A percentile compares a stretch with the other conserved stretches of the same genome.
Evolutionary conservation across 1,284 basidiomycete genomes (phyloP).

Genomic region (Ceraceosorus guamensis): DNA sequence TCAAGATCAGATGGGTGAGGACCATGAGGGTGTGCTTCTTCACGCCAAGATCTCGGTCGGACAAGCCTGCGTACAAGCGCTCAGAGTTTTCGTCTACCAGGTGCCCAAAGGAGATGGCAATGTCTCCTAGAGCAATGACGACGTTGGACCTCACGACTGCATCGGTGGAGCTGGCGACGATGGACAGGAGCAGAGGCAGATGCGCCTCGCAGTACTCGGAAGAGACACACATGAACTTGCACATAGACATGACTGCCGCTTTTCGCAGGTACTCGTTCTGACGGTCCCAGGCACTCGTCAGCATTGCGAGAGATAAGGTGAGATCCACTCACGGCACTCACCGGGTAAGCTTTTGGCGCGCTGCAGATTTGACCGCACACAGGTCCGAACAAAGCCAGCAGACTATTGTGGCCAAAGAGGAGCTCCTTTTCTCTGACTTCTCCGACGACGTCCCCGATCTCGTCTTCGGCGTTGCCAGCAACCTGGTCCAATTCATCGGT

Average conservation of each 20-base stretch:
- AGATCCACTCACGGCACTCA: conserved; percentile 18
- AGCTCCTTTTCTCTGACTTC: conserved; percentile 79
- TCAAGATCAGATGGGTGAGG: conserved; percentile 89
- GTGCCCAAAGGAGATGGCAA: conserved; percentile 90
- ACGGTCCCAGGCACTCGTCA: too few species aligned
- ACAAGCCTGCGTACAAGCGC: conserved; percentile 85
- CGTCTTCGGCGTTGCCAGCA: conserved; percentile 93
- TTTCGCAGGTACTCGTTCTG: conserved; percentile 79
- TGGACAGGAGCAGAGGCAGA: conserved; percentile 80
- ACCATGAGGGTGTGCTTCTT: conserved; percentile 99
- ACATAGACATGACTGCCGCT: conserved; percentile 78
- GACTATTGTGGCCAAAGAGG: conserved; percentile 72
- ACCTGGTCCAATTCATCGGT: conserved; percentile 78
- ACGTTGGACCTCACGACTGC: conserved; percentile 87
- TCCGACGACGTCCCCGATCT: conserved; percentile 86
- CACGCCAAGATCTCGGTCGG: conserved; percentile 75
- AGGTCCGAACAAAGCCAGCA: conserved; percentile 78
- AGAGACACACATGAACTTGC: conserved; percentile 94
- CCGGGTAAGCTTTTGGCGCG: conserved; percentile 54
- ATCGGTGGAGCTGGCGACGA: conserved; percentile 82
- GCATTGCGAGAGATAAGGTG: neutral
- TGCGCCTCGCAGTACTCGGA: conserved; percentile 86
- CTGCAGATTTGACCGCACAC: conserved; percentile 78
- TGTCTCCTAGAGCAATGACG: conserved; percentile 92
- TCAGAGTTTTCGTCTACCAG: conserved; percentile 96